phyloP scores from a whole-genome alignment of 2,329 filamentous ascomycete species.

The Myriosclerotinia duriaeana region DNA sequence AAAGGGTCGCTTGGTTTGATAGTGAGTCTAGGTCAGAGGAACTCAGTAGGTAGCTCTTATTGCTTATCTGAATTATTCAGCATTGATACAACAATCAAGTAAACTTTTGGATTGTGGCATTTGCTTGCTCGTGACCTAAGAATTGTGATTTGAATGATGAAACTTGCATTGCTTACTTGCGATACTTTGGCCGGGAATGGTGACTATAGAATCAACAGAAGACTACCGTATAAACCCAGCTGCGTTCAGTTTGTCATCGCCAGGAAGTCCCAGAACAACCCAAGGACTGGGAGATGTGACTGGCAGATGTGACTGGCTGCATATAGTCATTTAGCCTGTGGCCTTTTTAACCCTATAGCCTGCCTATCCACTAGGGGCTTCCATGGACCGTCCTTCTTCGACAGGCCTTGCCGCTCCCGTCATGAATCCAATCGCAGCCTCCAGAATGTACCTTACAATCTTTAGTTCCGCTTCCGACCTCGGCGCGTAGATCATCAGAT shows the following conservation, averaged over 20 bases:
- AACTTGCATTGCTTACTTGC: background rate
- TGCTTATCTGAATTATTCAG: background rate
- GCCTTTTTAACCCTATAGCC: background rate
- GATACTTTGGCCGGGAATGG: background rate
- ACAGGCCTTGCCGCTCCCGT: slow-evolving; percentile 23
- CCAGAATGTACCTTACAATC: slow-evolving; percentile 31
- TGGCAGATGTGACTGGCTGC: too few relatives aligned
- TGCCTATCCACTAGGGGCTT: background rate
- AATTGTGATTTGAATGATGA: background rate
- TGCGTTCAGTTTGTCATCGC: too few relatives aligned
- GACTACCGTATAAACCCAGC: too few relatives aligned
- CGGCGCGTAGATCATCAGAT: slow-evolving; percentile 35
- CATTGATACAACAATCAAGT: background rate
- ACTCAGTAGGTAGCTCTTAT: slow-evolving; percentile 7
- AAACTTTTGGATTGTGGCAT: background rate
- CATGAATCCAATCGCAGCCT: slow-evolving; percentile 35
- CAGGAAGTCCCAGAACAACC: background rate
- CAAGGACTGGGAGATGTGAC: background rate
- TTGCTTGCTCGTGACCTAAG: background rate
- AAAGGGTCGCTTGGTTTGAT: background rate
- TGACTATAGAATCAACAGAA: background rate
- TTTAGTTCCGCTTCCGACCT: slow-evolving; percentile 31
- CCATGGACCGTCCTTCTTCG: background rate
- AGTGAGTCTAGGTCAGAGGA: background rate
- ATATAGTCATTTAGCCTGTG: too few relatives aligned